Evolutionary conservation across 495 filamentous ascomycete species (phyloP).

Genomic region (Hypoxylon perforatum): DNA sequence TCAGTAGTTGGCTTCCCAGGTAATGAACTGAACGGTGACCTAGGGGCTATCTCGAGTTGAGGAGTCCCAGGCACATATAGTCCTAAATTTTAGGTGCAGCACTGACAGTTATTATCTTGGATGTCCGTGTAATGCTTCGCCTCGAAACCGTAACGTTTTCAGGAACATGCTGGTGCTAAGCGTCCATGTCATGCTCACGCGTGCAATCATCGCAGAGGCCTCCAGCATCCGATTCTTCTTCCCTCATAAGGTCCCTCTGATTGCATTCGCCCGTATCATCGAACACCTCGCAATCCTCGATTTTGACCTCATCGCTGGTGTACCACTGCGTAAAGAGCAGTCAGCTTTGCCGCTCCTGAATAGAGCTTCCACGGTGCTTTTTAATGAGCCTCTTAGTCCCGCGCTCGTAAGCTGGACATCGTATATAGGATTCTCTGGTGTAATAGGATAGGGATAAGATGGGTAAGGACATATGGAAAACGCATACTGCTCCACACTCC

Average conservation of each 20-base stretch:
- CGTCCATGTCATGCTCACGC: conserved; percentile 22
- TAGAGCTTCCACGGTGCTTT: neutral
- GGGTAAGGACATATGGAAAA: conserved; percentile 12
- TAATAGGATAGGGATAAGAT: conserved; percentile 12
- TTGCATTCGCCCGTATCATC: conserved; percentile 37
- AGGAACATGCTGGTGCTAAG: neutral
- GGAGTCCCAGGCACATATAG: neutral
- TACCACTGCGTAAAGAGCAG: conserved; percentile 39
- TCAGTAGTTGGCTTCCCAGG: too few species aligned
- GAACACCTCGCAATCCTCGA: conserved; percentile 42
- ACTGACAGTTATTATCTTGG: neutral
- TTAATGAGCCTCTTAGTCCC: neutral
- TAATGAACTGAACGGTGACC: neutral
- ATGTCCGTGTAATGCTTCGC: neutral
- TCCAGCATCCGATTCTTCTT: conserved; percentile 43
- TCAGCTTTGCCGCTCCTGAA: conserved; percentile 3
- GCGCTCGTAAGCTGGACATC: neutral
- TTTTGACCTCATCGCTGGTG: conserved; percentile 47
- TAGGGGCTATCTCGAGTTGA: neutral
- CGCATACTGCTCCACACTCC: conserved; percentile 46
- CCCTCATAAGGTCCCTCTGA: conserved; percentile 35
- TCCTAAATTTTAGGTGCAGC: neutral
- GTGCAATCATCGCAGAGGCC: conserved; percentile 47
- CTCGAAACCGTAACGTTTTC: neutral
- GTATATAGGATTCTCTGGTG: conserved; percentile 1